A percentile compares a stretch with the other conserved stretches of the same genome.
These are phyloP conservation scores for Sugiyamaella mastotermitis DNA, from an alignment of 805 yeast species.

Conservation along the genomic window DNA sequence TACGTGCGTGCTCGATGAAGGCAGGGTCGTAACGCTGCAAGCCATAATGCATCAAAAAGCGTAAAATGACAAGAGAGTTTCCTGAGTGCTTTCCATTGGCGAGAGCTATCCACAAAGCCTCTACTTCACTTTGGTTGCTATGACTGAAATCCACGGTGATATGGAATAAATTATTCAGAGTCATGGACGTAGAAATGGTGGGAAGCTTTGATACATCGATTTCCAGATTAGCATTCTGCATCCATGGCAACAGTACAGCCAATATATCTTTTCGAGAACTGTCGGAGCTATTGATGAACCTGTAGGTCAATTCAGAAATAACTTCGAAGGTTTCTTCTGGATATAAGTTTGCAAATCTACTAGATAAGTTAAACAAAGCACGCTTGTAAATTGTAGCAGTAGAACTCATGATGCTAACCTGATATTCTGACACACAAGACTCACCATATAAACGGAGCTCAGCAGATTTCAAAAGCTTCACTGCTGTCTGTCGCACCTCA, in stretches of 20 bases:
- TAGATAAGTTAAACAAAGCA: constrained; percentile 73
- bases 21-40: constrained; percentile 62
- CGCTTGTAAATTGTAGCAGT: constrained; percentile 83
- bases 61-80: constrained; percentile 69
- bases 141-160: constrained; percentile 75
- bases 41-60: constrained; percentile 62
- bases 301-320: constrained; percentile 67
- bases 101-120: constrained; percentile 93
- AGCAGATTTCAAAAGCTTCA: constrained; percentile 57
- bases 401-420: constrained; percentile 65
- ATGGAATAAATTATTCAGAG: constrained; percentile 72
- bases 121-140: constrained; percentile 76
- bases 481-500: constrained; percentile 66
- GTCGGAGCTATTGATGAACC: constrained; percentile 54
- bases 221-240: constrained; percentile 70
- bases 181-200: constrained; percentile 50
- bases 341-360: constrained; percentile 55
- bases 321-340: constrained; percentile 56
- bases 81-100: constrained; percentile 62
- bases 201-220: constrained; percentile 31
- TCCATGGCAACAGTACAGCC: constrained; percentile 84
- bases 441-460: constrained; percentile 57
- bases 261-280: constrained; percentile 70
- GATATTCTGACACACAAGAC: constrained; percentile 49
- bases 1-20: constrained; percentile 75